Evolutionary conservation across 164 flowering plant species (phyloP).

Genomic region (Nymphaea colorata): DNA sequence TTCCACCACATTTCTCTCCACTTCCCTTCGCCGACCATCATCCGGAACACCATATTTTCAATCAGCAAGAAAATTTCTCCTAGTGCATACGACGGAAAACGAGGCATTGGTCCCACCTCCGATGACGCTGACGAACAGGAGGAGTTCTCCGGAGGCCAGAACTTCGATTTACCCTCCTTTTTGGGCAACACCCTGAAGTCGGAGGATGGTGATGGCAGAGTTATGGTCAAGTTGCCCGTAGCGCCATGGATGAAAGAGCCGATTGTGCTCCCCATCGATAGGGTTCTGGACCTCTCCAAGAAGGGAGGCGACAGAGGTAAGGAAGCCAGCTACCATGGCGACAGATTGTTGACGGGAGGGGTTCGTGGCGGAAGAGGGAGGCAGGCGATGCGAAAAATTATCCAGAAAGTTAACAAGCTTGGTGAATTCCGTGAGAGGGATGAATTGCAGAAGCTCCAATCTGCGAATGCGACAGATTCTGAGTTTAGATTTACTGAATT

Average conservation of each 20-base stretch:
- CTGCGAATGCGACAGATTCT: background rate
- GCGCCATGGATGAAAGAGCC: conserved; percentile 83
- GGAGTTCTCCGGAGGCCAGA: background rate
- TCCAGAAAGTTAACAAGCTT: conserved; percentile 41
- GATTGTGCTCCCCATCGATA: conserved; percentile 38
- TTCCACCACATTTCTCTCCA: background rate
- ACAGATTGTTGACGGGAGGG: conserved; percentile 32
- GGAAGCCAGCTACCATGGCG: conserved; percentile 1
- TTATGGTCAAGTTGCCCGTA: conserved; percentile 40
- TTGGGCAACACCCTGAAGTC: conserved; percentile 2
- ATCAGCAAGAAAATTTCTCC: background rate
- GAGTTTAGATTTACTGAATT: background rate
- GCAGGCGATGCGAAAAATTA: conserved; percentile 42
- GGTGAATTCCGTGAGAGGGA: conserved; percentile 4
- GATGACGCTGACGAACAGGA: background rate
- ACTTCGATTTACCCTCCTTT: background rate
- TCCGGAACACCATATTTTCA: background rate
- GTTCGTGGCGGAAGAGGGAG: conserved; percentile 49
- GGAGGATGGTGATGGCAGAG: background rate
- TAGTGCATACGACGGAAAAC: background rate
- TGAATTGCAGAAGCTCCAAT: background rate
- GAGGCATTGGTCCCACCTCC: background rate
- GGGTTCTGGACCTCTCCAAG: conserved; percentile 30
- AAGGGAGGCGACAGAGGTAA: conserved; percentile 9
- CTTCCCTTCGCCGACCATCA: background rate